Base-by-base conservation (phyloP, 202 grass and related monocot genomes). In the Digitaria exilis region DNA sequence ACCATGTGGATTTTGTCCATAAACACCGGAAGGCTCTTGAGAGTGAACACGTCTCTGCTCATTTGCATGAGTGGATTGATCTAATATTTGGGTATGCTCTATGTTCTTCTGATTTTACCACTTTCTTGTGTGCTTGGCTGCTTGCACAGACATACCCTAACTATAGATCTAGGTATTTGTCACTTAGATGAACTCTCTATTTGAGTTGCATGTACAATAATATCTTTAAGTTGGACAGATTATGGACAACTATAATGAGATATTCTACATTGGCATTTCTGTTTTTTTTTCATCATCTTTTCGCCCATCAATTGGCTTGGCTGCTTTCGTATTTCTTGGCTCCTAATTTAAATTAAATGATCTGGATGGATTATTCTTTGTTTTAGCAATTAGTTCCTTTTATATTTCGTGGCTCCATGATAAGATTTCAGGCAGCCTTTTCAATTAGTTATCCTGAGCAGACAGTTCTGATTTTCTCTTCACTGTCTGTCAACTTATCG, bases 61-160 rank as follows among this genome's bases (percentile, higher is more conserved):
- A 98, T 91, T 82, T 98, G 80, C 90, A 98, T 84, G 89, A 98
- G 50, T 98, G 96, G 96, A 96, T 98, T 78, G 93, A 98, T 85
- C 89, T 98, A 63, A 98, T 98, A 85, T 96, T 98, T 65, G 96
- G 96, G 96, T 98, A 94, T 12, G 43, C 44, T 87, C 42, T 92
- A 58, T 75, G 67, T 31, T 87, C 69, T 51, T 82, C 39, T 79
- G 62, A 37, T 55, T 51, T 44, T 77, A 62, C 18, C 26, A 24
- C 2, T 41, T 77, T 52, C 11, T 63, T 72, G 37, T 65, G 32
- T 65, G n/a, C 22, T n/a, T n/a, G n/a, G n/a, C n/a, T n/a, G n/a
- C n/a, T 56, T 41, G 44, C 25, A 46, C 29, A 18, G 28, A 39
- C 29, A 18, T 42, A 63, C 19, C 28, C 39, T 42, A 57, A 30